These are phyloP conservation scores for Globisporangium irregulare DNA, from an alignment of 352 stramenopile species.

Conservation along the genomic window DNA sequence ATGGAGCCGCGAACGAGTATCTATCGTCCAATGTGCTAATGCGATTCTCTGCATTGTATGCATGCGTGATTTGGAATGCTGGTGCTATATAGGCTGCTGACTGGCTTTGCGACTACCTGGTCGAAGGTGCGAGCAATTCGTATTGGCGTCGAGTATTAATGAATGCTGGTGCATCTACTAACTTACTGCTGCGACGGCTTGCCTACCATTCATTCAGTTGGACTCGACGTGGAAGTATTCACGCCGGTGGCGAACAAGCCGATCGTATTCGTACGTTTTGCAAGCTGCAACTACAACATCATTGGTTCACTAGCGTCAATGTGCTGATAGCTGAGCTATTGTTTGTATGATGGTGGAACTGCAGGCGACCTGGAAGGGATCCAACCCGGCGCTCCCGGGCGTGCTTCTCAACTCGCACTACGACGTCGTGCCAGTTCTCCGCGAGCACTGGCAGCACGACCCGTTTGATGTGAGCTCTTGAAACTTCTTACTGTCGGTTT, in stretches of 20 bases:
- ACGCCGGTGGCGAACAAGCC: conserved; percentile 68
- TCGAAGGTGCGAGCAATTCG: no score
- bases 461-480: conserved; percentile 54
- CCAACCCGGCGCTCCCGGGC: conserved; percentile 65
- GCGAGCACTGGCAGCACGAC: conserved; percentile 83
- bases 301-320: background rate
- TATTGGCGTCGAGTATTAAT: no score
- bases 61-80: no score
- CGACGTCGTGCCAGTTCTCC: conserved; percentile 91
- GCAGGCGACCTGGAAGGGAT: conserved; percentile 51
- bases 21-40: background rate
- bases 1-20: background rate
- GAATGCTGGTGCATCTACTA: no score
- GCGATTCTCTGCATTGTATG: background rate
- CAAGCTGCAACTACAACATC: no score
- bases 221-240: conserved; percentile 48
- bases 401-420: conserved; percentile 95
- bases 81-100: no score
- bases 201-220: conserved; percentile 23
- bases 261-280: conserved; percentile 66
- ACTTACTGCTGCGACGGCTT: no score
- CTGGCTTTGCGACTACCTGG: no score
- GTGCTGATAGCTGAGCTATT: background rate
- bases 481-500: no score
- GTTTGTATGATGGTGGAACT: background rate